Base-by-base conservation (phyloP, 2,329 filamentous ascomycete species). In the Hypoxylon rubiginosum region DNA sequence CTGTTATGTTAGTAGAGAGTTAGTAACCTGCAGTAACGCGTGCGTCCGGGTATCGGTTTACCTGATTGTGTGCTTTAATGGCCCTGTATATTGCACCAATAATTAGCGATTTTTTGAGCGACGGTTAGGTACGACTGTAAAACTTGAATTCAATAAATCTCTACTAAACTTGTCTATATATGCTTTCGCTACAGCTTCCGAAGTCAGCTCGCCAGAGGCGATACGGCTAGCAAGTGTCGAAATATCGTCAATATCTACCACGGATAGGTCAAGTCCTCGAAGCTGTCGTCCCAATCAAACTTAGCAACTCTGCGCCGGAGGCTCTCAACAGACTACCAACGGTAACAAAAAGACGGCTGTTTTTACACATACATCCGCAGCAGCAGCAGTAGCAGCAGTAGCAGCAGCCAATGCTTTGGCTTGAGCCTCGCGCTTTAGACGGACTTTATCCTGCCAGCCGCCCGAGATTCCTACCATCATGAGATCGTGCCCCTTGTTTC, bases 111-210 rank as follows among this genome's bases (percentile, higher is more conserved):
- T 3, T 28, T 39, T 3, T n/a, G 8, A 56, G 21, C 19, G 28
- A 30, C 15, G 26, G 30, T 17, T 39, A 9, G 43, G 5, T 30
- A 58, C 2, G 3, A 41, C 46, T 11, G 4, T 13, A 13, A 13
- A 39, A 17, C 10, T 34, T 39, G 19, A 21, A 6, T 19, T 46
- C 4, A 17, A 43, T 8, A 34, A 34, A 50, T 57, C 19, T 54
- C 63, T 58, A 71, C 69, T 53, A 26, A 64, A 69, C 66, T 66
- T 73, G 34, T 49, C 54, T 41, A 74, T 73, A 49, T 71, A 71
- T 41, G 68, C 65, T 59, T 61, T 65, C 2, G 62, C 62, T 17
- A 73, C 64, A 30, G 46, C 46, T 58, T 72, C 68, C 4, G 67
- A 69, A 9, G 55, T 70, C 6, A 73, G 30, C 48, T 71, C 51